These are phyloP conservation scores for Thraustochytrium striatum DNA, from an alignment of 352 stramenopile genomes.

Conservation along the genomic window DNA sequence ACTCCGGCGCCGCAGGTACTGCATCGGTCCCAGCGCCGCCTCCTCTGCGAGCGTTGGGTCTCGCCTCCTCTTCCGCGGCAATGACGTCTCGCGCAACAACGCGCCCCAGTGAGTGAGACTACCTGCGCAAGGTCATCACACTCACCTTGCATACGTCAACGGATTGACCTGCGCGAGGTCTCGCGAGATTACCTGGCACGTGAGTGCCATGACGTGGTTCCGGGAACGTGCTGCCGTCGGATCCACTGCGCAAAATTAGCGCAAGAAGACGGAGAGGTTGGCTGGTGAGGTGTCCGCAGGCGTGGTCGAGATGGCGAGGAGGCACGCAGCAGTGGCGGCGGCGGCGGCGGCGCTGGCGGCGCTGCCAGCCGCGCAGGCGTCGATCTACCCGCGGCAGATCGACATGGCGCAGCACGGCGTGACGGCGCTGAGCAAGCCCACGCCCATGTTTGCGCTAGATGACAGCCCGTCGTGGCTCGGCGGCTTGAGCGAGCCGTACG, in stretches of 20 bases:
- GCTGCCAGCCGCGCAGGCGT: not conserved
- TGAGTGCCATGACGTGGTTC: too few species aligned
- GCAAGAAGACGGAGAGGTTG: not conserved
- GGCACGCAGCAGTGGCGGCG: not conserved
- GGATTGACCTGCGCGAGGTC: too few species aligned
- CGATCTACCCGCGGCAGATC: conserved; percentile 1
- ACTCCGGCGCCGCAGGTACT: not conserved
- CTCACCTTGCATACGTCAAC: too few species aligned
- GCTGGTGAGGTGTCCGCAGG: not conserved
- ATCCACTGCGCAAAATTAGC: too few species aligned
- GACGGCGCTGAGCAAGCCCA: conserved; percentile 35
- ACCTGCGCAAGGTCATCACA: too few species aligned
- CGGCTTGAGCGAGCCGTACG: conserved; percentile 18
- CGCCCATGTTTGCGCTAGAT: conserved; percentile 23
- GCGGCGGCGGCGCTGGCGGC: not conserved
- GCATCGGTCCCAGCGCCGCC: not conserved
- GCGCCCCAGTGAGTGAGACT: too few species aligned
- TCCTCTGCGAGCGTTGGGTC: not conserved
- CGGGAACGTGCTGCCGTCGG: too few species aligned
- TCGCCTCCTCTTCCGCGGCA: too few species aligned
- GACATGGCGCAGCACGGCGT: not conserved
- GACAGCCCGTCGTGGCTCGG: conserved; percentile 40
- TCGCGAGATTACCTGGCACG: too few species aligned
- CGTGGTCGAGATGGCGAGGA: not conserved
- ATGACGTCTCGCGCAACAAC: too few species aligned